Conservation (phyloP, 75 land plant species). For the Cunninghamia lanceolata region DNA sequence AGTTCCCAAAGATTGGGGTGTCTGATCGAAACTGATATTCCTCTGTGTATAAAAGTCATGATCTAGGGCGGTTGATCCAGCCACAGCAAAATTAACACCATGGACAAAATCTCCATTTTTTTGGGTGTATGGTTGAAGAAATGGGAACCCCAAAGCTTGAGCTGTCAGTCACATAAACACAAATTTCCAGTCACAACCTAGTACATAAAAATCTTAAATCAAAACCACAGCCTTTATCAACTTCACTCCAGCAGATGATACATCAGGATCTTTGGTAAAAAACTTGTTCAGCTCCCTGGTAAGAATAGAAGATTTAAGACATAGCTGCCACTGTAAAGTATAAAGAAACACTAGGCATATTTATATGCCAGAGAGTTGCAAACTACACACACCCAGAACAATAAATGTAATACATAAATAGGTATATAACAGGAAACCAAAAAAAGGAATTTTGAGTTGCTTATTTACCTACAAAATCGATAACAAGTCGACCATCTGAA, state of each 20-base stretch:
- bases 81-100: slow-evolving; percentile 79
- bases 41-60: slow-evolving; percentile 48
- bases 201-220: no score
- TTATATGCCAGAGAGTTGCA: no score
- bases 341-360: no score
- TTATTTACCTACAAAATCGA: slow-evolving; percentile 59
- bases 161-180: slow-evolving; percentile 9
- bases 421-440: no score
- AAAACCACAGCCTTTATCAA: no score
- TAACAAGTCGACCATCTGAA: slow-evolving; percentile 83
- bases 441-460: not conserved
- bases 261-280: no score
- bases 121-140: slow-evolving; percentile 41
- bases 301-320: no score
- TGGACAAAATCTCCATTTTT: slow-evolving; percentile 22
- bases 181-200: not conserved
- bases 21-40: slow-evolving; percentile 38
- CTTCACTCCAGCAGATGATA: no score
- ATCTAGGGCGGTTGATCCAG: slow-evolving; percentile 62
- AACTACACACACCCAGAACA: not conserved
- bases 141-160: slow-evolving; percentile 35
- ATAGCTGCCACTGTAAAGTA: no score
- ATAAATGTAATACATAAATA: no score
- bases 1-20: slow-evolving; percentile 54
- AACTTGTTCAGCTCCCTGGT: no score